Evolutionary conservation across 208 protist species (phyloP).

Genomic region (Endotrypanum monterogeii): DNA sequence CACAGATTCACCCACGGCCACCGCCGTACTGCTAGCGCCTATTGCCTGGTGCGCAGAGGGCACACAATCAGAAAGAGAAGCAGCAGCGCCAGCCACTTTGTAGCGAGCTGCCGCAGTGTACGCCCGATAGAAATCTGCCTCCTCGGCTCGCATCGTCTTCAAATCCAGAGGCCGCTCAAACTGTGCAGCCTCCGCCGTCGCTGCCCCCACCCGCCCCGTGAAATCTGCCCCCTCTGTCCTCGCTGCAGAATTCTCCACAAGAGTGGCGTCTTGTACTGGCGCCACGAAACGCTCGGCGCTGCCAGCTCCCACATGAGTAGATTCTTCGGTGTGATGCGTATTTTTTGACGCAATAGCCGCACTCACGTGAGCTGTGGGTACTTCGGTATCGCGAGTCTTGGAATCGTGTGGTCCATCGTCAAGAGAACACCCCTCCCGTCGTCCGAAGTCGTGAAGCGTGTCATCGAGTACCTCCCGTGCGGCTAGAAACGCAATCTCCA

Average conservation of each 20-base stretch:
- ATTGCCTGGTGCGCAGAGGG: constrained; percentile 3
- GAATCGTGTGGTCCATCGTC: neutral
- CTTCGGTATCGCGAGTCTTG: neutral
- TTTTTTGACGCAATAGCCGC: neutral
- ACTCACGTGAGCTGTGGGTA: neutral
- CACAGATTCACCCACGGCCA: constrained; percentile 31
- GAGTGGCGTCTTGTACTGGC: neutral
- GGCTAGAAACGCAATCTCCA: constrained; percentile 82
- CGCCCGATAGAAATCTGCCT: constrained; percentile 81
- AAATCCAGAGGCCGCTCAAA: constrained; percentile 21
- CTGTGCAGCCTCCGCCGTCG: neutral
- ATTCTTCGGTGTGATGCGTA: neutral
- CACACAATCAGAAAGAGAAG: constrained; percentile 8
- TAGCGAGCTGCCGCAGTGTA: constrained; percentile 49
- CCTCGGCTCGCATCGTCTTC: constrained; percentile 37
- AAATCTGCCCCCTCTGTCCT: neutral
- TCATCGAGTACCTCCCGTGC: constrained; percentile 73
- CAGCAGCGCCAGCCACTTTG: constrained; percentile 9
- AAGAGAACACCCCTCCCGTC: constrained; percentile 9
- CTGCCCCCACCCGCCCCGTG: neutral
- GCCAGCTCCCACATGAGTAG: neutral
- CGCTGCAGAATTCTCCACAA: neutral
- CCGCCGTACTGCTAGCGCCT: neutral
- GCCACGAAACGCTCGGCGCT: neutral
- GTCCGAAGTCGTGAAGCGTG: constrained; percentile 38